Conservation (phyloP, 2,329 filamentous ascomycete species). For the Calonectria henricotiae region DNA sequence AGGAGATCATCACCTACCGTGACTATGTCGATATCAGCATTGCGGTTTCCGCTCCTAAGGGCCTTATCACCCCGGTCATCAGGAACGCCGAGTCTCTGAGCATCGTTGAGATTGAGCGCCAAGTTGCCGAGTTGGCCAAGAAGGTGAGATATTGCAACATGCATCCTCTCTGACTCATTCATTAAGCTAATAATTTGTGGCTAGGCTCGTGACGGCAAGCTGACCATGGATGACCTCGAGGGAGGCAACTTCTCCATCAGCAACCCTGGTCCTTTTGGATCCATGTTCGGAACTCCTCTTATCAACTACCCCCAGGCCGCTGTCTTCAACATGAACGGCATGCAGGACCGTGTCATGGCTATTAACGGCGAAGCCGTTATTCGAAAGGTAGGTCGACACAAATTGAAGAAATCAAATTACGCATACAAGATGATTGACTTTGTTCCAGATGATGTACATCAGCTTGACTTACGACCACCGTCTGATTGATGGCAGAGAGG, state of each 20-base stretch:
- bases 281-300: slow-evolving; percentile 73
- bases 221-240: slow-evolving; percentile 84
- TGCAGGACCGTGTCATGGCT: slow-evolving; percentile 70
- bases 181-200: not conserved
- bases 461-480: slow-evolving; percentile 70
- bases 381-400: slow-evolving; percentile 54
- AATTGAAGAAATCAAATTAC: slow-evolving; percentile 48
- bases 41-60: slow-evolving; percentile 80
- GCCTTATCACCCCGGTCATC: slow-evolving; percentile 83
- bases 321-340: slow-evolving; percentile 75
- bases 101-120: slow-evolving; percentile 63
- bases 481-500: slow-evolving; percentile 72
- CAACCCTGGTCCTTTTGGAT: slow-evolving; percentile 83
- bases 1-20: slow-evolving; percentile 71
- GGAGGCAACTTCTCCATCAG: slow-evolving; percentile 85
- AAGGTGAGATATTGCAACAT: slow-evolving; percentile 67
- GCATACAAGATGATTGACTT: not conserved
- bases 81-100: slow-evolving; percentile 73
- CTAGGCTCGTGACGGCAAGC: slow-evolving; percentile 79
- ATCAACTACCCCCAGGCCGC: slow-evolving; percentile 83
- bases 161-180: too few relatives aligned
- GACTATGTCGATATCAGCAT: slow-evolving; percentile 83
- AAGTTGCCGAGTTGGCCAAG: slow-evolving; percentile 75
- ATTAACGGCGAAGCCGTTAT: slow-evolving; percentile 69
- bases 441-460: slow-evolving; percentile 64